Percentiles rank a stretch among this genome's conserved stretches.
These are phyloP conservation scores for Monosporascus ibericus DNA, from an alignment of 2,329 filamentous ascomycete species.

Conservation along the genomic window DNA sequence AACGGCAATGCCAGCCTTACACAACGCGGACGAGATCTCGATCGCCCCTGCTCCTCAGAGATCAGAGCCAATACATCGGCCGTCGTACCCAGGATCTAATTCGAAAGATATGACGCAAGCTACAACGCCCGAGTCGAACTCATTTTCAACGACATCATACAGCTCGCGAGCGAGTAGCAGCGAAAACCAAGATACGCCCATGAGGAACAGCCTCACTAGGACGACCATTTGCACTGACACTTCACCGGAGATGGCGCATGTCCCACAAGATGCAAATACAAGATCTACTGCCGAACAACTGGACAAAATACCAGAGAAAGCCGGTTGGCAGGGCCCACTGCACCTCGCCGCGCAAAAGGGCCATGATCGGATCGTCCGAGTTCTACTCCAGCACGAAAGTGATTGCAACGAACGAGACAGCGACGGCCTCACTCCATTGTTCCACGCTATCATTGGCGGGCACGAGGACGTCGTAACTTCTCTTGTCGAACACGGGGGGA, in stretches of 20 bases:
- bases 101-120: too few species aligned
- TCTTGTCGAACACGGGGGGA: conserved; percentile 10
- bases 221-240: neutral
- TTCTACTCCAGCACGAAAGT: conserved; percentile 13
- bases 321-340: conserved; percentile 12
- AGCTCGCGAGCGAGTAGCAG: too few species aligned
- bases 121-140: too few species aligned
- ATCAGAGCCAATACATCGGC: too few species aligned
- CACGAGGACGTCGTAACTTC: conserved; percentile 8
- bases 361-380: conserved; percentile 9
- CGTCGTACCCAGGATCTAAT: too few species aligned
- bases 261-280: neutral
- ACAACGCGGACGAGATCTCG: too few species aligned
- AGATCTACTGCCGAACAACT: neutral
- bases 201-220: too few species aligned
- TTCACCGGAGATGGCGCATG: neutral
- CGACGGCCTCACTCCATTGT: conserved; percentile 18
- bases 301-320: neutral
- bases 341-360: conserved; percentile 18
- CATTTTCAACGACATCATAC: too few species aligned
- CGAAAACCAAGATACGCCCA: too few species aligned
- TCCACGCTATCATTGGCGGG: conserved; percentile 12
- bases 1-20: too few species aligned
- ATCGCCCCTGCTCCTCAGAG: too few species aligned
- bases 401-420: conserved; percentile 18